Evolutionary conservation across 768 basidiomycete genomes (phyloP), one percentile per base, ranked within the genome.

Genomic region (Tulasnella sp.): DNA sequence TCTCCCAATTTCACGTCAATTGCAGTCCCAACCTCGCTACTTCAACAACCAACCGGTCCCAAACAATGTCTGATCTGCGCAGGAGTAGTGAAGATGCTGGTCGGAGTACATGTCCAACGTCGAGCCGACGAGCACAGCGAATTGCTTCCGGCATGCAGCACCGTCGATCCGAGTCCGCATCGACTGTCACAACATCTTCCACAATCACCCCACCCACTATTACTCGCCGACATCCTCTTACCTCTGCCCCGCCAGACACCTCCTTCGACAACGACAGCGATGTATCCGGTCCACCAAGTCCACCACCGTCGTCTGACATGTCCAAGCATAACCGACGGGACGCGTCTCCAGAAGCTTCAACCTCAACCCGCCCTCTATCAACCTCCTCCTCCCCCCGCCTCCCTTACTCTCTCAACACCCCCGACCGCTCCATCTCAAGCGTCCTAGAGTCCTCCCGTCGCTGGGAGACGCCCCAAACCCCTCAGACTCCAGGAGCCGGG

Each of bases 211-310:
- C 78, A 4, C 67, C 71, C 39, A 58, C 45, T 75, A 15, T 31
- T 31, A 75, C 70, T 12, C 74, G 92, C 91, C 54, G 81, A 85
- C 25, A 87, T 89, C 79, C 86, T 93, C n/a, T 86, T 88, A 78
- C 83, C 85, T 3, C 79, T 92, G 38, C 85, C 90, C 67, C 78
- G 82, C 19, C 85, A 87, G 72, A 84, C 85, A 0, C 88, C 89
- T 31, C 83, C 87, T 36, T 86, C 87, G 11, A 81, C 83, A 58
- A 58, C 25, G 54, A 58, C 54, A 58, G 54, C 54, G 54, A 58
- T 58, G 54, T 58, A 58, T 58, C 54, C n/a, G 29, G 25, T 58
- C 54, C 54, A 7, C 54, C 54, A 14, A 58, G 54, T 58, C 54
- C 54, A 29, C 54, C 54, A 25, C 14, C 54, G 29, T 58, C 54